Evolutionary conservation across 2,329 filamentous ascomycete species (phyloP), one percentile per base, ranked within the genome.

Genomic region (Scorias spongiosa): DNA sequence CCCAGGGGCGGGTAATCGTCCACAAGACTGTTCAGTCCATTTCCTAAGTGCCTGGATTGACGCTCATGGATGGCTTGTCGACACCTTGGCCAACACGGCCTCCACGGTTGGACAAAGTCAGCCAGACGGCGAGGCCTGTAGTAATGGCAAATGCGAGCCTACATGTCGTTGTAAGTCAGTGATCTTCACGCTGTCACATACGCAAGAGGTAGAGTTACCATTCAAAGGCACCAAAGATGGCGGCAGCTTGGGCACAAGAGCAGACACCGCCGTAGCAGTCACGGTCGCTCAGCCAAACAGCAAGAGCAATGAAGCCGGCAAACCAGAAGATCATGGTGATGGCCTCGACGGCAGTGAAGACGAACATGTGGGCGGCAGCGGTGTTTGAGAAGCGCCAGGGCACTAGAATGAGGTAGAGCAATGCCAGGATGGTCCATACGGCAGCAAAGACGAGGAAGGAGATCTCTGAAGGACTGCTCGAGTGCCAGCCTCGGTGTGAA

Each of bases 271-370:
- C 66, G 37, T 65, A 68, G 56, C 76, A 79, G 45, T 72, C 63
- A 0, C 75, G 66, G 12, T 74, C 69, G 43, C 74, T 74, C 45
- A 86, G 63, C 44, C 70, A 69, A 15, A 78, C 80, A 0, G 81
- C 85, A 10, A 88, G 63, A 0, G 85, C 84, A 51, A 93, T 79
- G 54, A 86, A 82, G 6, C 85, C 86, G 1, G 81, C 80, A 57
- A 95, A 91, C 87, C 87, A 94, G 68, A 93, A 93, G 45, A 93
- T 70, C 65, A 81, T 80, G 9, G 84, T 91, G 18, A 91, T 51
- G 40, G 68, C 69, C 56, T 93, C 83, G 29, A 84, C 69, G 1
- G 56, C 78, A 14, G 88, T 67, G 12, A 86, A 74, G 39, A 71
- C 76, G 42, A 76, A 75, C 42, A 71, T 74, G 61, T 85, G 76